These are phyloP conservation scores for Eustoma russellianum DNA, from an alignment of 257 asterid species.

Conservation along the genomic window DNA sequence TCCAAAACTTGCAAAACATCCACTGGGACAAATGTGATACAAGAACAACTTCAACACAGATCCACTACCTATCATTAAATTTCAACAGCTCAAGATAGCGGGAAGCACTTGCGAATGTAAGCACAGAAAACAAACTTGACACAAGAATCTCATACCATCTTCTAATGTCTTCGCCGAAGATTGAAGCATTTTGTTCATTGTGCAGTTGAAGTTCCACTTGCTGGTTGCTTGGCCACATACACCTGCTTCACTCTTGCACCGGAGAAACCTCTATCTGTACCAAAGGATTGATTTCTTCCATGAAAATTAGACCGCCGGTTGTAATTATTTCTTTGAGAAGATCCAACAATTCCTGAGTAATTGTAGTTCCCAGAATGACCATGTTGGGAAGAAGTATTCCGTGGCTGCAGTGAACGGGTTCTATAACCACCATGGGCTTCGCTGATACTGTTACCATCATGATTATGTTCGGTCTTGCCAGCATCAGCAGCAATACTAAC, in stretches of 20 bases:
- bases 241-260: conserved; percentile 68
- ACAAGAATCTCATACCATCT: conserved; percentile 2
- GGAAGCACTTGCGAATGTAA: background rate
- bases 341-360: conserved; percentile 48
- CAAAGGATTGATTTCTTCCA: conserved; percentile 56
- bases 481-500: conserved; percentile 26
- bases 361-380: conserved; percentile 33
- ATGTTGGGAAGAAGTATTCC: conserved; percentile 37
- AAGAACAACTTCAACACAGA: conserved; percentile 6
- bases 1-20: no score
- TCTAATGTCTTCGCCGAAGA: conserved; percentile 4
- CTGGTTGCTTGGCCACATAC: conserved; percentile 76
- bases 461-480: conserved; percentile 23
- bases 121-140: background rate
- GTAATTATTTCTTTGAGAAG: conserved; percentile 32
- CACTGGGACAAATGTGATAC: background rate
- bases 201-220: conserved; percentile 30
- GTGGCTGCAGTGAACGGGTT: conserved; percentile 34
- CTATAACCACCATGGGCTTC: conserved; percentile 30
- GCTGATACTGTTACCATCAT: conserved; percentile 11
- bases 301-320: conserved; percentile 70
- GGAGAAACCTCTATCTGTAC: conserved; percentile 48
- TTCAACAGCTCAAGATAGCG: background rate
- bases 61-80: conserved; percentile 4
- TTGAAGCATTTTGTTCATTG: conserved; percentile 24